A percentile compares a stretch with the other conserved stretches of the same genome.
These are phyloP conservation scores for Hypoxylon sp. DNA, from an alignment of 2,329 filamentous ascomycete genomes.

Conservation along the genomic window DNA sequence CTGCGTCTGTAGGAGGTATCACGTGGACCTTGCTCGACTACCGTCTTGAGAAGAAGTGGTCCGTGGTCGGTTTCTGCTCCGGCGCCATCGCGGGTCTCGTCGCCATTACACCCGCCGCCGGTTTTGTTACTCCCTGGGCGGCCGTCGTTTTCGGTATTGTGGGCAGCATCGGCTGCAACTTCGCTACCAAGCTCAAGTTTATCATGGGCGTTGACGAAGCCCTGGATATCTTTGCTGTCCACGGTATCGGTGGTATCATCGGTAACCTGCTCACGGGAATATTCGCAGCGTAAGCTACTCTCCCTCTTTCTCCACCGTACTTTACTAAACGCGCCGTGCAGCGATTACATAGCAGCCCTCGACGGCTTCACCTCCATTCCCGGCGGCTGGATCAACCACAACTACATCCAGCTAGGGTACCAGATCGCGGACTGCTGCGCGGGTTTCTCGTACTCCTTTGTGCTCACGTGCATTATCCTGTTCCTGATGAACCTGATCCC, in stretches of 20 bases:
- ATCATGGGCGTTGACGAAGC: slow-evolving; percentile 83
- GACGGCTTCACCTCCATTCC: slow-evolving; percentile 71
- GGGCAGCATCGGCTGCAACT: slow-evolving; percentile 79
- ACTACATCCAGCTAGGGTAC: slow-evolving; percentile 78
- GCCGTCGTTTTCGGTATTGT: slow-evolving; percentile 70
- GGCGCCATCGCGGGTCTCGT: slow-evolving; percentile 89
- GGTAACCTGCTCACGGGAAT: slow-evolving; percentile 84
- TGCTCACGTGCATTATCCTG: slow-evolving; percentile 75
- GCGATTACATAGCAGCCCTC: slow-evolving; percentile 78
- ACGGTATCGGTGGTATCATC: slow-evolving; percentile 85
- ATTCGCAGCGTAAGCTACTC: slow-evolving; percentile 73
- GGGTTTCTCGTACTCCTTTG: slow-evolving; percentile 74
- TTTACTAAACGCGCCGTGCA: slow-evolving; percentile 44
- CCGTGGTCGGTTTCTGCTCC: slow-evolving; percentile 92
- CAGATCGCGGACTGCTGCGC: slow-evolving; percentile 77
- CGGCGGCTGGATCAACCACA: slow-evolving; percentile 78
- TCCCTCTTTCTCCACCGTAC: background rate
- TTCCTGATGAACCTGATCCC: slow-evolving; percentile 79
- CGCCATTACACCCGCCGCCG: slow-evolving; percentile 85
- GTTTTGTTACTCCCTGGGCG: slow-evolving; percentile 78
- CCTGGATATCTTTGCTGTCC: slow-evolving; percentile 91
- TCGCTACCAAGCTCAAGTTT: slow-evolving; percentile 86
- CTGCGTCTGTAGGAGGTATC: slow-evolving; percentile 83
- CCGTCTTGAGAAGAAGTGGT: slow-evolving; percentile 93
- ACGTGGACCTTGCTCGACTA: slow-evolving; percentile 91